Evolutionary conservation across 2,329 filamentous ascomycete genomes (phyloP).

Genomic region (Fusarium sp.): DNA sequence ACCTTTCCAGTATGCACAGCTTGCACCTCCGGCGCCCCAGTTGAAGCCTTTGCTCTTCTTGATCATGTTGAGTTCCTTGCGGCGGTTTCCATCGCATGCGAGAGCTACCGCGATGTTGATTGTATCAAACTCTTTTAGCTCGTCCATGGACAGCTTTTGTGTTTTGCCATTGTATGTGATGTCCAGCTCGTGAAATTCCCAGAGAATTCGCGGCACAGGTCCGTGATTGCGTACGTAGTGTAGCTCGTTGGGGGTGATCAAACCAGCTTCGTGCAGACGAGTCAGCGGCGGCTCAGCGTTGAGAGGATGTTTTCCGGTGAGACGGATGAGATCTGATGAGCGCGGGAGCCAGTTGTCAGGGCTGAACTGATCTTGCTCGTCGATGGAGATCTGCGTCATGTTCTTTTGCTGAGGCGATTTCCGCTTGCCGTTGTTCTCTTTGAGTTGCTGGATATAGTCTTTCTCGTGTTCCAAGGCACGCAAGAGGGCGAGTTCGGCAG

Average conservation of each 20-base stretch:
- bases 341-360: slow-evolving; percentile 56
- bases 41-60: slow-evolving; percentile 59
- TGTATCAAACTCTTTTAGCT: slow-evolving; percentile 53
- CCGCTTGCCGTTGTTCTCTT: background rate
- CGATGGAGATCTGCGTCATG: background rate
- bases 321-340: slow-evolving; percentile 55
- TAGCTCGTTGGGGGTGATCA: background rate
- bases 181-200: slow-evolving; percentile 59
- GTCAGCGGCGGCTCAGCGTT: slow-evolving; percentile 58
- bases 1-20: slow-evolving; percentile 62
- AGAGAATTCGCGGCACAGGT: slow-evolving; percentile 59
- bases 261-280: slow-evolving; percentile 48
- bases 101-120: slow-evolving; percentile 60
- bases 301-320: slow-evolving; percentile 63
- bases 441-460: background rate
- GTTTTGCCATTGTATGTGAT: slow-evolving; percentile 52
- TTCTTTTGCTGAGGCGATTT: background rate
- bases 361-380: background rate
- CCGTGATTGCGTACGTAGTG: slow-evolving; percentile 62
- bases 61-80: slow-evolving; percentile 62
- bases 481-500: background rate
- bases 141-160: slow-evolving; percentile 53
- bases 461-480: background rate
- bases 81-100: slow-evolving; percentile 60
- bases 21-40: slow-evolving; percentile 56